These are phyloP conservation scores for Echinochloa phyllopogon DNA, from an alignment of 176 grass and related monocot species.

Conservation along the genomic window DNA sequence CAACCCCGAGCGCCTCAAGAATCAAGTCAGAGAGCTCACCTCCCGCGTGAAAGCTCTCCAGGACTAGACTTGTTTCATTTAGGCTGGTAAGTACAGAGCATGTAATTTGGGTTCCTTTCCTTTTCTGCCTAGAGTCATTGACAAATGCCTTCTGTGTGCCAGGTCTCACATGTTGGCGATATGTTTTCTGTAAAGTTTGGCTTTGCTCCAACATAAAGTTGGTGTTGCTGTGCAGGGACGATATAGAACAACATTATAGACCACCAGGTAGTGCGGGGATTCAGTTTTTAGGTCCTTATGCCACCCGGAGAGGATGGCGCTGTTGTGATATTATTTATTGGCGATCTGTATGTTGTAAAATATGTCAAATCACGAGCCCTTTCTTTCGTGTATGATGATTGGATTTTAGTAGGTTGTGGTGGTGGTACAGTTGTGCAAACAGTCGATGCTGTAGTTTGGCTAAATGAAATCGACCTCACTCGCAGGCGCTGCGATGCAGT, in stretches of 20 bases:
- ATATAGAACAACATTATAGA: not conserved
- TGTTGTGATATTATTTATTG: constrained; percentile 13
- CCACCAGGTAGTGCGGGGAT: not conserved
- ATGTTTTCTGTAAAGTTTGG: constrained; percentile 20
- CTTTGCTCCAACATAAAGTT: constrained; percentile 38
- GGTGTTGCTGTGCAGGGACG: not conserved
- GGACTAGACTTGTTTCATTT: constrained; percentile 32
- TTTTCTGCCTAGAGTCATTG: not conserved
- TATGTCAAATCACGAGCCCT: constrained; percentile 18
- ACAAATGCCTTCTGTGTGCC: not conserved
- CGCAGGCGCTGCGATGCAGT: too few relatives aligned
- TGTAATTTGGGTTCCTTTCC: not conserved
- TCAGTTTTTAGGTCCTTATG: not conserved
- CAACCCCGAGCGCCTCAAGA: constrained; percentile 75
- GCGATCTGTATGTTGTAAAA: constrained; percentile 37
- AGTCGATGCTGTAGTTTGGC: not conserved
- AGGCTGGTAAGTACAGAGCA: constrained; percentile 20
- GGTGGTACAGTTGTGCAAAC: not conserved
- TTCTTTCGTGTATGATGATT: not conserved
- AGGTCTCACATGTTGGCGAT: not conserved
- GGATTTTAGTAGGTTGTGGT: not conserved
- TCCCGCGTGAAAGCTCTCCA: constrained; percentile 72
- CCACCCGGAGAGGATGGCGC: not conserved
- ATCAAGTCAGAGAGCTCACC: constrained; percentile 80
- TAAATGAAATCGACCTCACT: not conserved